Evolutionary conservation across 2,329 filamentous ascomycete genomes (phyloP).

Genomic region (Xylaria sp.): DNA sequence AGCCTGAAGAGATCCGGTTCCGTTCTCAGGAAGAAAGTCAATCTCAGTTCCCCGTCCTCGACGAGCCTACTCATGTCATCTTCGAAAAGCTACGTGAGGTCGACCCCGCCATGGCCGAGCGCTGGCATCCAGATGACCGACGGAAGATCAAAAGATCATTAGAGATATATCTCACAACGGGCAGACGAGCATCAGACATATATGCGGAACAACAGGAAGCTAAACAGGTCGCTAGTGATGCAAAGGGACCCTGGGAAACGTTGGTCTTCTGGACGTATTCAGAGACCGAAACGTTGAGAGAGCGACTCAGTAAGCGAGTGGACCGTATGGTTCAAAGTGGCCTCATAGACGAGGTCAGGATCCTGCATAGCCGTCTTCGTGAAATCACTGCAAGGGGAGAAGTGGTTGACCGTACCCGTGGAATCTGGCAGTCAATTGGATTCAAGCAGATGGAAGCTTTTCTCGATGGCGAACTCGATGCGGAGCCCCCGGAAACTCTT

Average conservation of each 20-base stretch:
- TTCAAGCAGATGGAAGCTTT: conserved; percentile 91
- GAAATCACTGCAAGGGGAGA: conserved; percentile 55
- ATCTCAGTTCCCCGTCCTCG: conserved; percentile 73
- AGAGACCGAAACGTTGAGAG: conserved; percentile 71
- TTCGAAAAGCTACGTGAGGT: conserved; percentile 78
- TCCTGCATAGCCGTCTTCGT: conserved; percentile 56
- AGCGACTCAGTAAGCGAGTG: conserved; percentile 79
- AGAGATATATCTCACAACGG: conserved; percentile 88
- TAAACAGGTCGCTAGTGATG: conserved; percentile 42
- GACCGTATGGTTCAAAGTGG: conserved; percentile 79
- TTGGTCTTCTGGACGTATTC: conserved; percentile 91
- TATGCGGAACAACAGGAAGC: conserved; percentile 78
- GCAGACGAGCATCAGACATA: conserved; percentile 82
- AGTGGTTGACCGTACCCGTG: conserved; percentile 75
- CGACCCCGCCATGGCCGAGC: conserved; percentile 87
- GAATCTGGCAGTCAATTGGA: conserved; percentile 97
- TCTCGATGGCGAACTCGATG: conserved; percentile 58
- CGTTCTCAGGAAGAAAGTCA: conserved; percentile 50
- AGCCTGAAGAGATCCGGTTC: conserved; percentile 51
- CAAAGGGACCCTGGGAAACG: conserved; percentile 59
- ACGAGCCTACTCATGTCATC: conserved; percentile 76
- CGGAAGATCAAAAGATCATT: conserved; percentile 91
- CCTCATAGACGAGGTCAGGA: conserved; percentile 60
- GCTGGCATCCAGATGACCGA: conserved; percentile 93
- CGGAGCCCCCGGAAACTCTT: conserved; percentile 53